phyloP scores from a whole-genome alignment of 2,329 filamentous ascomycete species.

The Bipolaris oryzae region DNA sequence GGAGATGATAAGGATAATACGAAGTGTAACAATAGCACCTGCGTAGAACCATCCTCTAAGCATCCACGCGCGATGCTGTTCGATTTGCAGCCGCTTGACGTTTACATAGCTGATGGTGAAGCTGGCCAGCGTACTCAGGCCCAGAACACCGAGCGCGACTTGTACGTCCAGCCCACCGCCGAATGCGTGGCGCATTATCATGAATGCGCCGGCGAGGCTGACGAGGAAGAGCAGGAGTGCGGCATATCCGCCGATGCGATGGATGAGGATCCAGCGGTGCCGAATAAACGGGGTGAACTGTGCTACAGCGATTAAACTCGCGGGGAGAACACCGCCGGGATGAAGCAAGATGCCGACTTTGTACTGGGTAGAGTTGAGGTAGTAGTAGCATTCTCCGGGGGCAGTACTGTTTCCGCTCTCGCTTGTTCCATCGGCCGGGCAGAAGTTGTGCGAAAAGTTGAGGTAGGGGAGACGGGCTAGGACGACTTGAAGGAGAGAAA shows the following conservation, averaged over 20 bases:
- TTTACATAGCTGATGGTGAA: slow-evolving; percentile 58
- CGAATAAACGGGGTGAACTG: slow-evolving; percentile 54
- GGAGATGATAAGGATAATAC: slow-evolving; percentile 56
- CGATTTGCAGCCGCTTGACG: slow-evolving; percentile 64
- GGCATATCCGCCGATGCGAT: slow-evolving; percentile 66
- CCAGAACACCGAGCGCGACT: slow-evolving; percentile 41
- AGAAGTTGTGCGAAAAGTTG: slow-evolving; percentile 49
- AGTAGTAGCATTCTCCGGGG: slow-evolving; percentile 56
- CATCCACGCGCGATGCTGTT: slow-evolving; percentile 43
- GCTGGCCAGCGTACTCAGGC: slow-evolving; percentile 53
- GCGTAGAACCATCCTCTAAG: slow-evolving; percentile 48
- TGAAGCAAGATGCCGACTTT: slow-evolving; percentile 53
- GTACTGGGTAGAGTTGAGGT: slow-evolving; percentile 40
- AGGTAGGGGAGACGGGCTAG: slow-evolving; percentile 59
- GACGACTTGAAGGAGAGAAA: slow-evolving; percentile 49
- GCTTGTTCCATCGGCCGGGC: slow-evolving; percentile 3
- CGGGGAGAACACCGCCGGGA: slow-evolving; percentile 49
- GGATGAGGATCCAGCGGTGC: slow-evolving; percentile 58
- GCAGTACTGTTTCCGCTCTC: slow-evolving; percentile 31
- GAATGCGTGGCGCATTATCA: slow-evolving; percentile 59
- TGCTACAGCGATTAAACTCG: slow-evolving; percentile 46
- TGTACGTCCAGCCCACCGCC: slow-evolving; percentile 62
- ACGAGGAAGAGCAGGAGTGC: slow-evolving; percentile 57
- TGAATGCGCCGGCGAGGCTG: slow-evolving; percentile 57
- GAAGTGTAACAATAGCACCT: slow-evolving; percentile 60